Base-by-base conservation (phyloP, 257 asterid species). In the Solanum chilense region DNA sequence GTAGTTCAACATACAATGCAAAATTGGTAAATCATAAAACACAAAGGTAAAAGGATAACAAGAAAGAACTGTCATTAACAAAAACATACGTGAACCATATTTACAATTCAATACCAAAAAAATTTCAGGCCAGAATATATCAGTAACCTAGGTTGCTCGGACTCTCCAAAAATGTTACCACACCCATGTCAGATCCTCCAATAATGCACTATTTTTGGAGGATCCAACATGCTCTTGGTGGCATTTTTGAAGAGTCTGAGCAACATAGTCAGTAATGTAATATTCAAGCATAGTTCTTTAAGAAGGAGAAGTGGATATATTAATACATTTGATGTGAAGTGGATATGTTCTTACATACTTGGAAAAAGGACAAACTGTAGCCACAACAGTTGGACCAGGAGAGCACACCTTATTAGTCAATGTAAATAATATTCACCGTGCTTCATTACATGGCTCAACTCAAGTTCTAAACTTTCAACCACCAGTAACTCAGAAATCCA, bases 271-370 rank as follows among this genome's bases (percentile, higher is more conserved):
- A 83, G 92, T 90, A 90, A 88, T 83, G 85, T 90, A 77, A 88
- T 90, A 89, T 73, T 93, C 87, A 91, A 87, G 90, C 60, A 86
- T 83, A 91, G 91, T 94, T 93, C 87, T 91, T 87, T 60, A 83
- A 62, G 82, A 87, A 90, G 87, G 87, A 84, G 68, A 80, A 80
- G 68, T 45, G 29, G 42, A 29, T 47, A 47, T 75, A 20, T 75
- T 42, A 41, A 29, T 16, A 47, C 42, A 29, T 47, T 47, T 80
- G 68, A 5, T 80, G 44, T 80, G 68, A 91, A 87, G 90, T 89
- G 92, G 95, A 90, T 93, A 84, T 91, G 95, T 88, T 90, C 90
- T 87, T 88, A 87, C 86, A 93, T 85, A 92, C 89, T 90, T 86
- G 91, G 96, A 85, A 92, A 93, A 91, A 86, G 90, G 91, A 92